A percentile compares a stretch with the other conserved stretches of the same genome.
Conservation (phyloP, 768 basidiomycete genomes). For the Lentinula boryana region DNA sequence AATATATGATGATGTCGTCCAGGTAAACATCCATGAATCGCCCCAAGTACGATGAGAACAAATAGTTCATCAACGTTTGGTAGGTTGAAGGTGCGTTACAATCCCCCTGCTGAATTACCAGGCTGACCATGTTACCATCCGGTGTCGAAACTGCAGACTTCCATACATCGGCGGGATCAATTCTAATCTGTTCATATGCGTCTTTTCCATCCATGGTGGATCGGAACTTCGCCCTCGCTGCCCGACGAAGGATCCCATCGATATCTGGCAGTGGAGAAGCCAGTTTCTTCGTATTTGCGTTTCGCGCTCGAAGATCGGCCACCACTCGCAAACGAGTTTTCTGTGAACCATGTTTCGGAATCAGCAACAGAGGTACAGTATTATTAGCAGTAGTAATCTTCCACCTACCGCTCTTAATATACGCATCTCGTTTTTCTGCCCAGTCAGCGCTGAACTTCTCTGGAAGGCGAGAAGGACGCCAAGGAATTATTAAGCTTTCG, state of each 20-base stretch:
- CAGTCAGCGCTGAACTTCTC: conserved; percentile 17
- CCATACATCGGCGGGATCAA: conserved; percentile 19
- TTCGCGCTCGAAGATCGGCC: conserved; percentile 27
- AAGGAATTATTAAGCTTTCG: conserved; percentile 11
- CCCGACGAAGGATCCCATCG: conserved; percentile 28
- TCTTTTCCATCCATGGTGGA: conserved; percentile 31
- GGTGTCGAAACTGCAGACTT: conserved; percentile 19
- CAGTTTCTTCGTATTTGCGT: conserved; percentile 30
- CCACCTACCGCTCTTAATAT: conserved; percentile 21
- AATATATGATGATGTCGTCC: conserved; percentile 32
- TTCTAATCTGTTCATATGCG: conserved; percentile 33
- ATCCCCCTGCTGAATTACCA: conserved; percentile 23
- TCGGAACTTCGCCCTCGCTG: conserved; percentile 20
- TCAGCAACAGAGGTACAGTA: conserved; percentile 12
- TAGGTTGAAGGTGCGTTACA: conserved; percentile 26
- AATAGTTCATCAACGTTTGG: conserved; percentile 29
- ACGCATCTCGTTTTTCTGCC: conserved; percentile 17
- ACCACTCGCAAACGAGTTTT: conserved; percentile 24
- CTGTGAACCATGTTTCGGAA: conserved; percentile 20
- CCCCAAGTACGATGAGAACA: conserved; percentile 20
- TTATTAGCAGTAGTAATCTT: conserved; percentile 3
- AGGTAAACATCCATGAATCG: conserved; percentile 28
- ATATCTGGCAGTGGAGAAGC: conserved; percentile 34
- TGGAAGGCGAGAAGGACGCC: conserved; percentile 15
- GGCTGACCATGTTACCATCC: conserved; percentile 24